These are phyloP conservation scores for Sporothrix schenckii DNA, from an alignment of 2,329 filamentous ascomycete genomes.

Conservation along the genomic window DNA sequence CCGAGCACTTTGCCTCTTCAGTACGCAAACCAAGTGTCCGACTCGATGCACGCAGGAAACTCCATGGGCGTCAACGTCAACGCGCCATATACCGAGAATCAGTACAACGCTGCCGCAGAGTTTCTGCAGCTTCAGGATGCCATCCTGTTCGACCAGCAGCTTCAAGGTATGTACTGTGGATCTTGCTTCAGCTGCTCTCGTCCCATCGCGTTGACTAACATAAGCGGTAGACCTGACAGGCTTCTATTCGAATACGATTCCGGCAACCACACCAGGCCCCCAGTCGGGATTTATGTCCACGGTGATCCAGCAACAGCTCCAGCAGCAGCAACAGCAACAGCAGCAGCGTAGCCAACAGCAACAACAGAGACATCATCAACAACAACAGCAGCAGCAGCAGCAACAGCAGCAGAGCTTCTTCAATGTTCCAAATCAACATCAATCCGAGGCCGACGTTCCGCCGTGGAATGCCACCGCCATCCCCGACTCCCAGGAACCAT, in stretches of 20 bases:
- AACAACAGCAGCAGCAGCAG: slow-evolving; percentile 38
- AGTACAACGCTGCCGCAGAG: slow-evolving; percentile 18
- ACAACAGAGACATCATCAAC: neutral
- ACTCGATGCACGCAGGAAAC: slow-evolving; percentile 11
- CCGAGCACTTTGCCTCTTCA: slow-evolving; percentile 31
- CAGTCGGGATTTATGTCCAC: slow-evolving; percentile 1
- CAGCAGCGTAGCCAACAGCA: slow-evolving; percentile 14
- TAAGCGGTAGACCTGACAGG: neutral
- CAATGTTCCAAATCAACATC: slow-evolving; percentile 46
- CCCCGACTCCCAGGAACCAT: slow-evolving; percentile 41
- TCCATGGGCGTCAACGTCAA: neutral
- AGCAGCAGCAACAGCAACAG: neutral
- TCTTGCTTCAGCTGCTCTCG: too few species aligned
- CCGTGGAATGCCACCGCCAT: slow-evolving; percentile 51
- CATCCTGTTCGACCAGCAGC: slow-evolving; percentile 32
- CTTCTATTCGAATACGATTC: neutral
- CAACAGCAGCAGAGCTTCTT: slow-evolving; percentile 41
- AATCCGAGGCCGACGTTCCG: slow-evolving; percentile 44
- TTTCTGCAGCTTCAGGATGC: slow-evolving; percentile 14
- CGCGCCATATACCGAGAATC: slow-evolving; percentile 7
- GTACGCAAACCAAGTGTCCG: slow-evolving; percentile 9
- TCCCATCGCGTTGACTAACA: neutral
- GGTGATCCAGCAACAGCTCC: too few species aligned
- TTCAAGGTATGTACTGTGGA: slow-evolving; percentile 27
- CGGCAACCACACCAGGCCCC: neutral